Base-by-base conservation (phyloP, 352 stramenopile species). In the Phytophthora palmivora region DNA sequence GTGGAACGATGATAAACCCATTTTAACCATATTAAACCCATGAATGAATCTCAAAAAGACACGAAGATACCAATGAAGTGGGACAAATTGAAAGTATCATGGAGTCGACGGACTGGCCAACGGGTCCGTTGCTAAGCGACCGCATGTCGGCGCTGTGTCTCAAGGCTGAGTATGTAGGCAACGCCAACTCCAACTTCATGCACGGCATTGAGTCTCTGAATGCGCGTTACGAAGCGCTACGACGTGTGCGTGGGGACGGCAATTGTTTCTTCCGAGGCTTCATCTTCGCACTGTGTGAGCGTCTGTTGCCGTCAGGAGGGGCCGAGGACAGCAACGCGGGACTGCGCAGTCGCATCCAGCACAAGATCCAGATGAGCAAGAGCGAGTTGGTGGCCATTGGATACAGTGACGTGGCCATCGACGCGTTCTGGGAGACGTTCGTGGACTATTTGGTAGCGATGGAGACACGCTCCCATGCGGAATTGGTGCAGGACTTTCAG, bases 381-480 rank as follows among this genome's bases (percentile, higher is more conserved):
- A 65, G 49, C 22, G 79, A 90, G 45, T 74, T 97, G 21, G 51
- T 96, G 33, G 72, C 79, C 1, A 71, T 96, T 30, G 93, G 93
- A 42, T 98, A 98, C 72, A 93, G 92, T 39, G 87, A 97, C 67
- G 83, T 95, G 19, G 88, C 92, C 6, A 94, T 98, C 70, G 93
- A 98, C 71, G 84, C 88, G 50, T 98, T 98, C 81, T 92, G 94
- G 75, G 95, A 98, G 47, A 96, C 88, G 21, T 88, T 98, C 56
- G 82, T 97, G 16, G 91, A 98, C 46, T 94, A 94, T 48, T 70
- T 94, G 48, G 85, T 79, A 2, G 77, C 81, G 14, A 94, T 94
- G 85, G 77, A 91, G 61, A 90, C 73, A 11, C 81, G 85, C 0
- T 86, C 85, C 11, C 77, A 92, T 34, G 74, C 56, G 1, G 86